Evolutionary conservation across 345 rosid species (phyloP), one percentile per base, ranked within the genome.

Genomic region (Brassica rapa): DNA sequence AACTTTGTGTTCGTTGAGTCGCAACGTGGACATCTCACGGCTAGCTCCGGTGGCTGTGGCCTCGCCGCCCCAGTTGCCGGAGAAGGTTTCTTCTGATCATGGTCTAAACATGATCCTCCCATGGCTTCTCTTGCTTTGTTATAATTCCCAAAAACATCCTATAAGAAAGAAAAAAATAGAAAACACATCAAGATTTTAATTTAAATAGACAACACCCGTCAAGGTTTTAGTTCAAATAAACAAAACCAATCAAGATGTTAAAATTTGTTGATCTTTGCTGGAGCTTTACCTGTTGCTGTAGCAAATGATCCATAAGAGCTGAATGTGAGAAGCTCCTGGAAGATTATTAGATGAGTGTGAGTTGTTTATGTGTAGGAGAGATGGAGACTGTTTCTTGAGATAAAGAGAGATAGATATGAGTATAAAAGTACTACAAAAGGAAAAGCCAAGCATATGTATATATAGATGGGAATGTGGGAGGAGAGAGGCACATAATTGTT

Each of bases 1-100:
- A 91, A 91, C 77, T 91, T 91, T 74, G 96, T 91, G 88, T 91
- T 91, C 49, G 86, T 81, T 81, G 96, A 91, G 71, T 89, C 92
- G 66, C 96, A 91, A 63, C 96, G 84, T 19, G 96, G 96, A 57
- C 96, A 91, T 59, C 87, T 89, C 8, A 85, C 82, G 8, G 93
- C 84, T 76, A 86, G 88, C 71, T 91, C 97, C 51, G 83, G 76
- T 12, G 90, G 91, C 68, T 81, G 89, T 21, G 93, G 92, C 74
- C 82, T 86, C 16, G 78, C 60, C 25, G 77, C 63, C 2, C 67
- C 21, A 0, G 62, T 65, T 2, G 29, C 72, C 39, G 59, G 82
- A 66, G 78, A 73, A 61, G 71, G 82, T 63, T 70, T 80, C 39
- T 70, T 80, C 68, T 80, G 71, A 29, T 70, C 29, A 6, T 70